Evolutionary conservation across 1,284 basidiomycete species (phyloP), one percentile per base, ranked within the genome.

Genomic region (Marasmius tenuissimus): DNA sequence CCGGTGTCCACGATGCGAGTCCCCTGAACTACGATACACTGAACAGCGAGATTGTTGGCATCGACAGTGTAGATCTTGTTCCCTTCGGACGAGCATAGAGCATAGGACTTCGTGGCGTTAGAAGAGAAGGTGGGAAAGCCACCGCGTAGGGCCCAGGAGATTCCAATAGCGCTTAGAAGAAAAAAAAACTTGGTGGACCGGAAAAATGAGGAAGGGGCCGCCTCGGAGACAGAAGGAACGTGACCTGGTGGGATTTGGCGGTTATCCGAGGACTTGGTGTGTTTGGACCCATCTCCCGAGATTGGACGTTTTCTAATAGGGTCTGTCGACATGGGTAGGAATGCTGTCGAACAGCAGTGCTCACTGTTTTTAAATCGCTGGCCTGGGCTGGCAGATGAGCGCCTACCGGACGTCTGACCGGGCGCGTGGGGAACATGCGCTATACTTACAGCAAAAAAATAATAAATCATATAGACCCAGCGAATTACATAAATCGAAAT

Each of bases 41-140:
- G 82, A 2, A 78, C 81, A 52, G 72, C 76, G 14, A 80, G 72
- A 60, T 81, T 80, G 34, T 71, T 61, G 14, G 73, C 71, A 68
- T 91, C 85, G 16, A 89, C 86, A 11, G 85, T 88, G 65, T 89
- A 88, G 55, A 91, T 79, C 45, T 76, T 75, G 49, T 76, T 66
- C 27, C 78, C 78, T 22, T 80, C 74, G 53, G 69, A 76, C 27
- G 88, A 85, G 70, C 89, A 91, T 12, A 91, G 67, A 2, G 83
- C 86, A 67, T 89, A 90, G 0, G 75, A 67, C n/a, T 55, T 40
- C 33, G 39, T 33, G 18, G 16, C 27, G 3, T 18, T 33, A 16
- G 27, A 3, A 4, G 16, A 33, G 7, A 16, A 16, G 34, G 50
- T 16, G 16, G 34, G 50, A 8, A 16, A 18, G 9, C 34, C n/a